Evolutionary conservation across 1,139 yeast genomes (phyloP).

Genomic region (Protomyces gravidus): DNA sequence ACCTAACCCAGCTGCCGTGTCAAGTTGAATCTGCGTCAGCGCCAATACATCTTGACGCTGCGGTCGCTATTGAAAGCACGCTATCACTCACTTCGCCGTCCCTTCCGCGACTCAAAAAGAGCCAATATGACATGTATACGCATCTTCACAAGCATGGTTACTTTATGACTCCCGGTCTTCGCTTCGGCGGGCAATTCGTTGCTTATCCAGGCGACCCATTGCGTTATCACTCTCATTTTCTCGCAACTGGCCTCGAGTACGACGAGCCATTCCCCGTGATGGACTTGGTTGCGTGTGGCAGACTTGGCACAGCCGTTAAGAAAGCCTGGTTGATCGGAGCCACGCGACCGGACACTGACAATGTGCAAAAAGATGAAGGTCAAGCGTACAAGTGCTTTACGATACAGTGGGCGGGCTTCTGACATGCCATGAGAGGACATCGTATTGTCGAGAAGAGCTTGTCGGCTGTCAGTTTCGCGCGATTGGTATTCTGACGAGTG

Average conservation of each 20-base stretch:
- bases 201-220: slow-evolving; percentile 96
- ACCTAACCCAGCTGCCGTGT: neutral
- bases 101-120: neutral
- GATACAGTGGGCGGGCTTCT: slow-evolving; percentile 80
- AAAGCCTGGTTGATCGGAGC: slow-evolving; percentile 73
- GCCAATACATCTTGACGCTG: neutral
- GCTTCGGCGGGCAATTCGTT: slow-evolving; percentile 85
- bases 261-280: slow-evolving; percentile 52
- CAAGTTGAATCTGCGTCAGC: slow-evolving; percentile 10
- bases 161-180: slow-evolving; percentile 72
- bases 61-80: neutral
- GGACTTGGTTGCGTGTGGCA: slow-evolving; percentile 72
- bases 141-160: slow-evolving; percentile 50
- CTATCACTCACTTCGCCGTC: neutral
- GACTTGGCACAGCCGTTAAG: slow-evolving; percentile 89
- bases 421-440: slow-evolving; percentile 43
- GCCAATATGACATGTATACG: slow-evolving; percentile 40
- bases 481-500: slow-evolving; percentile 59
- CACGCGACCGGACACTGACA: slow-evolving; percentile 33
- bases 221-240: slow-evolving; percentile 80
- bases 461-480: neutral
- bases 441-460: neutral
- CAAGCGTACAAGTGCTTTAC: slow-evolving; percentile 47
- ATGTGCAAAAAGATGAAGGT: slow-evolving; percentile 7
- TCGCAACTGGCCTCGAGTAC: slow-evolving; percentile 55